phyloP scores from a whole-genome alignment of 2,329 filamentous ascomycete species.

The Raffaelea albimanens region DNA sequence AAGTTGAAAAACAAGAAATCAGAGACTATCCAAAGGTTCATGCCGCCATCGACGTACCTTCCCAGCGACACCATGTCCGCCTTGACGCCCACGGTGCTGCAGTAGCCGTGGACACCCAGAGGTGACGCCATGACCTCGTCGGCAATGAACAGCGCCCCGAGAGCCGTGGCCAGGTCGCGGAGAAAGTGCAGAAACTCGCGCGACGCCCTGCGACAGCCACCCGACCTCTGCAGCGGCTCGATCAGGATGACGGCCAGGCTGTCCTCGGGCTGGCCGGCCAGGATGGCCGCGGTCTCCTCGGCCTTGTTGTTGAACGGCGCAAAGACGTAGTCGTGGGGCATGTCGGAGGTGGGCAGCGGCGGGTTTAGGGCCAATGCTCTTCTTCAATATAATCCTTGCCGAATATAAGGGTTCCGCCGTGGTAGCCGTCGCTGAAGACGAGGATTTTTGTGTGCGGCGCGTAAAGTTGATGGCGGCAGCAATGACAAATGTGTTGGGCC shows the following conservation, averaged over 20 bases:
- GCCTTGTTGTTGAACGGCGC: slow-evolving; percentile 51
- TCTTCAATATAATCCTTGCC: slow-evolving; percentile 21
- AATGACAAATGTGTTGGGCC: slow-evolving; percentile 22
- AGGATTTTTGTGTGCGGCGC: background rate
- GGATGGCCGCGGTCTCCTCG: slow-evolving; percentile 44
- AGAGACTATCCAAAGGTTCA: no score
- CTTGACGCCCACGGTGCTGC: slow-evolving; percentile 52
- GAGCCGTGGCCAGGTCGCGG: slow-evolving; percentile 34
- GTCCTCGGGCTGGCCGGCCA: slow-evolving; percentile 24
- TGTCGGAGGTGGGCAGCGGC: slow-evolving; percentile 34
- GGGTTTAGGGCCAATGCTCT: slow-evolving; percentile 30
- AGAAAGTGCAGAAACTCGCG: slow-evolving; percentile 37
- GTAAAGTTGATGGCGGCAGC: background rate
- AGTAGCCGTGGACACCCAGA: slow-evolving; percentile 41
- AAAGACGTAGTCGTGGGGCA: slow-evolving; percentile 25
- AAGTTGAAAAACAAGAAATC: no score
- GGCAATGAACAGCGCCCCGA: slow-evolving; percentile 49
- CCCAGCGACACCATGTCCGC: slow-evolving; percentile 44
- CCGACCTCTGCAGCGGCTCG: slow-evolving; percentile 55
- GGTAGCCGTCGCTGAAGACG: slow-evolving; percentile 29
- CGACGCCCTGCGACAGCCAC: slow-evolving; percentile 42
- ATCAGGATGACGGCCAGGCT: slow-evolving; percentile 51
- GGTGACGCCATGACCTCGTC: slow-evolving; percentile 65
- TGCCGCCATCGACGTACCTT: slow-evolving; percentile 45
- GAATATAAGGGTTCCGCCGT: slow-evolving; percentile 35